Base-by-base conservation (phyloP, 2,329 filamentous ascomycete species). In the Exophiala sp. region DNA sequence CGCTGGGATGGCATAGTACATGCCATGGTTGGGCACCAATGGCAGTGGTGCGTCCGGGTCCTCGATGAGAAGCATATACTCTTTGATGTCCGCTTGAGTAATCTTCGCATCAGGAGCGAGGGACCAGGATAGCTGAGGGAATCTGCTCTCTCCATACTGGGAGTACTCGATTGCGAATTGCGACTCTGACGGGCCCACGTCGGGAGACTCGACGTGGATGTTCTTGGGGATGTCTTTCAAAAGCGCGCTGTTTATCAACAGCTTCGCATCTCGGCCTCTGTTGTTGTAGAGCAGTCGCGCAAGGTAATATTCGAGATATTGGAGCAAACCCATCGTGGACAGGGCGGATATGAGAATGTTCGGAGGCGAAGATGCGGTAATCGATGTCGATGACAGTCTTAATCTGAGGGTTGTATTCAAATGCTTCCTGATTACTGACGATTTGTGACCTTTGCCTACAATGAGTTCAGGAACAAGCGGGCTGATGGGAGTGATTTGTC, bases 61-160 rank as follows among this genome's bases (percentile, higher is more conserved):
- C 54, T 79, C 76, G 36, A 64, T 66, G 11, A 79, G 63, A 12
- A 80, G 62, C 14, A 80, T 54, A 69, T 76, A 80, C 61, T 80
- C 68, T 49, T 69, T 69, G 9, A 76, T 68, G 5, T 62, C 61
- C 6, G 68, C 50, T 1, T 64, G 64, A 3, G 64, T 59, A 11
- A 20, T 16, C 34, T 29, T 32, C 38, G 18, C 18, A 20, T 14
- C 21, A 2, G 69, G 65, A 9, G 42, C 34, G 8, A 63, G 60
- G 5, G 69, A 64, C 76, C 75, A 79, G 36, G 59, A 62, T 20
- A 78, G 53, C 5, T 66, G 66, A 0, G 77, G 76, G 35, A 78
- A 70, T 14, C 61, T 68, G 2, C 70, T 73, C 7, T 59, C 62
- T 5, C 70, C 75, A 16, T 72, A 72, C 43, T 58, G 55, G 21